These are phyloP conservation scores for Eutrema salsugineum DNA, from an alignment of 441 rosid species.

Conservation along the genomic window DNA sequence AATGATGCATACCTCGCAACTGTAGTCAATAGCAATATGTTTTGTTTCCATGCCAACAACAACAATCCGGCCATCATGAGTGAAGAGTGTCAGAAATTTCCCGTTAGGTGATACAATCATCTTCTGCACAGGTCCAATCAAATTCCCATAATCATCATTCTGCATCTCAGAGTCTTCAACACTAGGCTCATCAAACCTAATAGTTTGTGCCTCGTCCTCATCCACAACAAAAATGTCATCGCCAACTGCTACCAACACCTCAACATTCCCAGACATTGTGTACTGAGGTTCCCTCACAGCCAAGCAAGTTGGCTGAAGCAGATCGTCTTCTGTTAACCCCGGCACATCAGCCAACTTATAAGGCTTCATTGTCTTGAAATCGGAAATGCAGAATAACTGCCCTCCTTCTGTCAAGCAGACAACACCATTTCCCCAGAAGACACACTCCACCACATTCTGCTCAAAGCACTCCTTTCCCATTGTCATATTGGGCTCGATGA, in stretches of 20 bases:
- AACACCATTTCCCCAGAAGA: slow-evolving; percentile 92
- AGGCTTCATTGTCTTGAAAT: slow-evolving; percentile 69
- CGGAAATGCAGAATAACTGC: slow-evolving; percentile 59
- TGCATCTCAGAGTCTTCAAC: slow-evolving; percentile 41
- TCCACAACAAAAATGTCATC: slow-evolving; percentile 68
- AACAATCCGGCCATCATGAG: slow-evolving; percentile 85
- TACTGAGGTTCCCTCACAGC: slow-evolving; percentile 92
- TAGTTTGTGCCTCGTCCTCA: slow-evolving; percentile 70
- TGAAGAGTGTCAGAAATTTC: slow-evolving; percentile 74
- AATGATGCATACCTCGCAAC: slow-evolving; percentile 66
- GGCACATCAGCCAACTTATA: slow-evolving; percentile 60
- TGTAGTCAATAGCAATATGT: slow-evolving; percentile 50
- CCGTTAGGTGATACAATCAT: slow-evolving; percentile 86
- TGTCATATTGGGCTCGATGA: slow-evolving; percentile 63
- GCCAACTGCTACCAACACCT: slow-evolving; percentile 65
- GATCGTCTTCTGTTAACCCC: slow-evolving; percentile 48
- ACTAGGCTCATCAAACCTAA: slow-evolving; percentile 24
- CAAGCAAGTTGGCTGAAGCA: slow-evolving; percentile 53
- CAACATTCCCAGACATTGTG: slow-evolving; percentile 83
- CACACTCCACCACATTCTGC: slow-evolving; percentile 89
- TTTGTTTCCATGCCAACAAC: slow-evolving; percentile 60
- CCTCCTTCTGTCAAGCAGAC: slow-evolving; percentile 88
- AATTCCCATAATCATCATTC: slow-evolving; percentile 48
- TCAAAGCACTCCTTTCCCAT: slow-evolving; percentile 89
- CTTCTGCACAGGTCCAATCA: slow-evolving; percentile 71